Conservation (phyloP, 2,329 filamentous ascomycete species). For the Apiospora kogelbergensis region DNA sequence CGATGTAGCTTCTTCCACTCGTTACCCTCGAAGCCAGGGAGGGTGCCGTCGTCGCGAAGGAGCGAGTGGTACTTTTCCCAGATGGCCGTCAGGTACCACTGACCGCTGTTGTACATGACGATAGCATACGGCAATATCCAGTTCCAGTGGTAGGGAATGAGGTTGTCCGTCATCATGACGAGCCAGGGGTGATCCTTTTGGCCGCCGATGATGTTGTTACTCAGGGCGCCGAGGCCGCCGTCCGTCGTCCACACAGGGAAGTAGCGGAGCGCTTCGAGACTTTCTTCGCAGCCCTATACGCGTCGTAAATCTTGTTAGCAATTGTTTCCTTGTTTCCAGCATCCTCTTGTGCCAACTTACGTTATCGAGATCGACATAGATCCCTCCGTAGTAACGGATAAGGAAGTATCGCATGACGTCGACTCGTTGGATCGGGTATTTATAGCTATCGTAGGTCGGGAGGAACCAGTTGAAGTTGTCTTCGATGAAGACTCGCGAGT, state of each 20-base stretch:
- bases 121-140: constrained; percentile 73
- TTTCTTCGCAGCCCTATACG: constrained; percentile 64
- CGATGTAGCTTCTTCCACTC: constrained; percentile 21
- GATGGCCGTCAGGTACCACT: constrained; percentile 67
- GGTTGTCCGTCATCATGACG: constrained; percentile 61
- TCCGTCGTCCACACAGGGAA: constrained; percentile 68
- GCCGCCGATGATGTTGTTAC: constrained; percentile 70
- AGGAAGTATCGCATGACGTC: constrained; percentile 81
- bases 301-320: not conserved
- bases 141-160: constrained; percentile 64
- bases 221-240: constrained; percentile 28
- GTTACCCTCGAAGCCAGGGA: constrained; percentile 17
- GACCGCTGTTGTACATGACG: constrained; percentile 73
- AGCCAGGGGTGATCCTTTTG: constrained; percentile 71
- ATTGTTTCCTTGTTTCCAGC: not conserved
- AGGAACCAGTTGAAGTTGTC: constrained; percentile 77
- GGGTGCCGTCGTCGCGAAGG: constrained; percentile 21
- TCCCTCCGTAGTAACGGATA: constrained; percentile 73
- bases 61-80: constrained; percentile 62
- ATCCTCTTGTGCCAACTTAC: constrained; percentile 3
- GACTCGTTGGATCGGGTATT: constrained; percentile 73
- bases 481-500: constrained; percentile 69
- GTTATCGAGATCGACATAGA: constrained; percentile 75
- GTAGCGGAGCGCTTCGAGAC: constrained; percentile 63
- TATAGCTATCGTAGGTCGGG: constrained; percentile 71